Evolutionary conservation across 2,329 filamentous ascomycete species (phyloP), one percentile per base, ranked within the genome.

Genomic region (Colletotrichum tamarilloi): DNA sequence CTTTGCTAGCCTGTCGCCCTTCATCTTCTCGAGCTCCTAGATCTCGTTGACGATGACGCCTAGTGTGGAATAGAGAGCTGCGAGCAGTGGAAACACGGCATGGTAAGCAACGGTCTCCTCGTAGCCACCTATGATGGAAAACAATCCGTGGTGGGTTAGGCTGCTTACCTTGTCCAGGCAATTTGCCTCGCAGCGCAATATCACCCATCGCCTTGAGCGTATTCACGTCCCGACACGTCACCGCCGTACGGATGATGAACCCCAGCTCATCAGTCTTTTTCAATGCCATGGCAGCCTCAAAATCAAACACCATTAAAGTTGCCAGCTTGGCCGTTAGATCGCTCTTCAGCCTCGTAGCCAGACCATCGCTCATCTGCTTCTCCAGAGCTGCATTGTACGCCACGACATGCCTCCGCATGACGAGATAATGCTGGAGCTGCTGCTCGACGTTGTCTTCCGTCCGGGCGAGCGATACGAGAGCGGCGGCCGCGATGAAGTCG

Each of bases 271-370:
- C 88, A 92, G 92, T 97, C 24, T 88, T 86, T 72, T 91, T 88
- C 5, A 97, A 84, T 38, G 86, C 87, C 52, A 93, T 83, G 0
- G 92, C 90, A 2, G 91, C 92, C 83, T 98, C 95, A 74, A 97
- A 93, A 76, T 97, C 93, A 75, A 95, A 94, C 0, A 93, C 90
- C 8, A 94, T 84, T 22, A 97, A 82, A 2, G 91, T 88, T 6
- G 91, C 87, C 46, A 93, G 84, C 77, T 95, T 95, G 2, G 83
- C 81, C 7, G 85, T 77, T 19, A 94, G 83, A 77, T 94, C 92
- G 1, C 82, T 75, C 19, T 83, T 82, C 1, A 85, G 82, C 1
- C 83, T 81, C 14, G 85, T 83, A 24, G 87, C 84, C 0, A 88
- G 77, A 4, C 79, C 80, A 1, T 22, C 19, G 19, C 81, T 78